These are phyloP conservation scores for Lolium perenne DNA, from an alignment of 176 grass and related monocot genomes.

Conservation along the genomic window DNA sequence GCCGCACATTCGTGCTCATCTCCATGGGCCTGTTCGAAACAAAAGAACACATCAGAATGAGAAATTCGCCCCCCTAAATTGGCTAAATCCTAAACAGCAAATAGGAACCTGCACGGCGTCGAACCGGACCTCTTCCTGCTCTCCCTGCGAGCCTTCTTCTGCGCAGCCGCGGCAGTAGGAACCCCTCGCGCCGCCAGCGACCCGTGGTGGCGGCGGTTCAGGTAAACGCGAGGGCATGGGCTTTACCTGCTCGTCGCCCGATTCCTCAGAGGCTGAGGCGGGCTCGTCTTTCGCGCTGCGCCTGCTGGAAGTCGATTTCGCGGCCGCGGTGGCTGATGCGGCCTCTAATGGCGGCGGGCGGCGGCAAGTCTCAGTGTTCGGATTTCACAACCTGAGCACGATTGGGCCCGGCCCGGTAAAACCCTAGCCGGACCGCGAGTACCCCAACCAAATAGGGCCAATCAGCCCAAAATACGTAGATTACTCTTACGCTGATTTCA, in stretches of 20 bases:
- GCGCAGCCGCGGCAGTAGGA: slow-evolving; percentile 23
- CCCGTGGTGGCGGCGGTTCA: slow-evolving; percentile 38
- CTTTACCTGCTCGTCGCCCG: slow-evolving; percentile 42
- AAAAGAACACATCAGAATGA: slow-evolving; percentile 5
- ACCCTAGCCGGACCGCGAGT: too few relatives aligned
- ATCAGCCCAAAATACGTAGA: too few relatives aligned
- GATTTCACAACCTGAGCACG: too few relatives aligned
- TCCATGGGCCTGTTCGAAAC: slow-evolving; percentile 78
- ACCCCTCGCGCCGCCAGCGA: slow-evolving; percentile 42
- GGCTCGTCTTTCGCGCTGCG: slow-evolving; percentile 1
- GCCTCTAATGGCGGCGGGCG: slow-evolving; percentile 42
- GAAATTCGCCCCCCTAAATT: neutral
- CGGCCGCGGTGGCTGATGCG: slow-evolving; percentile 15
- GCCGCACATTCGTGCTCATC: slow-evolving; percentile 79
- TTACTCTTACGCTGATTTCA: too few relatives aligned
- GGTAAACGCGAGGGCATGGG: neutral
- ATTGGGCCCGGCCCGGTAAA: too few relatives aligned
- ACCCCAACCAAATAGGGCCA: too few relatives aligned
- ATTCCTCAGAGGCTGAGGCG: slow-evolving; percentile 4
- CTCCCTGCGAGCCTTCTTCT: slow-evolving; percentile 62
- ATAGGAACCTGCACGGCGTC: neutral
- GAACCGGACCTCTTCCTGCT: slow-evolving; percentile 81
- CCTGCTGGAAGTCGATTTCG: slow-evolving; percentile 15
- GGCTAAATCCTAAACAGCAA: neutral
- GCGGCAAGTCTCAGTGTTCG: neutral